Evolutionary conservation across 2,329 filamentous ascomycete species (phyloP), one percentile per base, ranked within the genome.

Genomic region (Penicillium capsulatum): DNA sequence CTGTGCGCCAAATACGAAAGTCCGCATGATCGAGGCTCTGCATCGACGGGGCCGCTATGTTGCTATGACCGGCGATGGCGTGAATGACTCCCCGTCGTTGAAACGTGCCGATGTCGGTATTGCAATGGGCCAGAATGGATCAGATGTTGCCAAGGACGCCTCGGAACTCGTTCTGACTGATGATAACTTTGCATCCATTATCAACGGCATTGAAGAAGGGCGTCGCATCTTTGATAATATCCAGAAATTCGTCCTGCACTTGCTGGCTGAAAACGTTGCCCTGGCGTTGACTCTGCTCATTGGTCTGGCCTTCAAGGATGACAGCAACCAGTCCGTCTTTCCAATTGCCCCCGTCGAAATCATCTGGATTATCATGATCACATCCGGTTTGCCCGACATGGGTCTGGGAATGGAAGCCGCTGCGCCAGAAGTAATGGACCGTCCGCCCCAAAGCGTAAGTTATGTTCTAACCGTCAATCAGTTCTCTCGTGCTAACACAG

Each of bases 301-400:
- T 27, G 89, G 89, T 37, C 78, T 94, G 3, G 84, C 75, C 0
- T 94, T 94, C 69, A 84, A 88, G 55, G 89, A 94, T 58, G 51
- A 65, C 2, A 69, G 73, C 7, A 75, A 78, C 7, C 75, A 86
- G 45, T 92, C 87, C 0, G 87, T 94, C 7, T 94, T 94, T 63
- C 89, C 88, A 3, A 78, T 94, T 31, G 81, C 86, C 0, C 87
- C 89, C 0, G 80, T 94, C 8, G 83, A 94, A 55, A 91, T 94
- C 47, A 77, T 95, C 43, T 95, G 87, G 88, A 87, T 95, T 63
- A 94, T 94, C 65, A 91, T 94, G 84, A 77, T 92, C 39, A 95
- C 89, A 0, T 91, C 86, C 28, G 86, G 83, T 42, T 80, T 92
- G 63, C 88, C 88, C 1, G 89, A 90, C 42, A 92, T 95, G 70